Percentiles rank a stretch among this genome's conserved stretches.
phyloP scores from a whole-genome alignment of 2,329 filamentous ascomycete genomes.

The Aspergillus pseudoviridinutans region DNA sequence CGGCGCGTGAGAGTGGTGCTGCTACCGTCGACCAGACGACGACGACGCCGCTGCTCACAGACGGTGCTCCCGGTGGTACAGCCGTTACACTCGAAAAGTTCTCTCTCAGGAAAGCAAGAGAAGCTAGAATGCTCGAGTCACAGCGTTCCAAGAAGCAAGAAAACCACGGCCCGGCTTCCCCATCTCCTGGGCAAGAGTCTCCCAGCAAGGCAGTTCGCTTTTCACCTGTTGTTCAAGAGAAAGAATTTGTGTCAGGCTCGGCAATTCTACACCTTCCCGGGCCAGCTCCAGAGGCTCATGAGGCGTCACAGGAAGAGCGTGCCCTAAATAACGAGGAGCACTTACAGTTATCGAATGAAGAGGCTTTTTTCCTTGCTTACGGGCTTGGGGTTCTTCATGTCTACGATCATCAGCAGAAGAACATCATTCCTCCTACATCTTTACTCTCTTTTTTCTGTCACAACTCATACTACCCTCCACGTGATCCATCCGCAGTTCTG shows the following conservation, averaged over 20 bases:
- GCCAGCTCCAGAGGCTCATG: conserved; percentile 2
- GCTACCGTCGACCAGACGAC: conserved; percentile 7
- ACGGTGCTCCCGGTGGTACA: conserved; percentile 15
- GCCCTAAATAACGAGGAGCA: conserved; percentile 64
- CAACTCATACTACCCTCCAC: conserved; percentile 65
- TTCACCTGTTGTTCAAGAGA: conserved; percentile 62
- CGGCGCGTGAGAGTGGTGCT: conserved; percentile 25
- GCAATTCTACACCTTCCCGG: conserved; percentile 13
- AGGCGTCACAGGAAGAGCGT: conserved; percentile 22
- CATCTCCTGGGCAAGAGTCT: conserved; percentile 8
- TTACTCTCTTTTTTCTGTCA: conserved; percentile 65
- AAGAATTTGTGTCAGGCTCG: conserved; percentile 48
- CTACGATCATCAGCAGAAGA: conserved; percentile 31
- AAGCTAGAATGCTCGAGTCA: conserved; percentile 24
- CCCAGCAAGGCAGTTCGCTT: conserved; percentile 64
- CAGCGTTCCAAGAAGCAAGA: conserved; percentile 16
- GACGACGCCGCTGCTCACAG: conserved; percentile 8
- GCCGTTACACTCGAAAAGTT: conserved; percentile 26
- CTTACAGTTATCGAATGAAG: conserved; percentile 84
- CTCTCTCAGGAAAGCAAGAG: conserved; percentile 31
- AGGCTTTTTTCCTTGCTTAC: conserved; percentile 87
- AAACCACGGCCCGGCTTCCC: conserved; percentile 2
- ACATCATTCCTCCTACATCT: conserved; percentile 50
- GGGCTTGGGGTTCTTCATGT: conserved; percentile 71
- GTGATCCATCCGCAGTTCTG: conserved; percentile 42